These are phyloP conservation scores for Aspergillus ruber DNA, from an alignment of 2,329 filamentous ascomycete species.

Conservation along the genomic window DNA sequence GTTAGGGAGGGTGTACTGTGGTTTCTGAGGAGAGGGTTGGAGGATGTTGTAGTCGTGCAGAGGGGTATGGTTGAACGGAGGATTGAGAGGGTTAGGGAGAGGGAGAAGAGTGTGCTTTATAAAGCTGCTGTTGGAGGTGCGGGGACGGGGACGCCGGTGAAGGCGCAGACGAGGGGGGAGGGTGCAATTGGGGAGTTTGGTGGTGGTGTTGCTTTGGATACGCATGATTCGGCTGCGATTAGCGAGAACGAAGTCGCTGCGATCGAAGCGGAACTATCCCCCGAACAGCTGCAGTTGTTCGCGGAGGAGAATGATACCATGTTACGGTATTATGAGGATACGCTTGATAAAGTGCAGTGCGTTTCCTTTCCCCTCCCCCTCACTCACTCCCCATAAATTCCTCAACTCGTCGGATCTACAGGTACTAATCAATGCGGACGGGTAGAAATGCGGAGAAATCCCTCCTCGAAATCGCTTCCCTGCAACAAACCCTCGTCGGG, in stretches of 20 bases:
- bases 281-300: conserved; percentile 87
- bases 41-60: conserved; percentile 71
- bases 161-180: conserved; percentile 8
- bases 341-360: conserved; percentile 88
- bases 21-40: conserved; percentile 69
- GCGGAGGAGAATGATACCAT: conserved; percentile 88
- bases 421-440: conserved; percentile 1
- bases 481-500: conserved; percentile 80
- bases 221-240: conserved; percentile 21
- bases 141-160: neutral
- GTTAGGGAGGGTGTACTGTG: conserved; percentile 79
- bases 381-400: neutral
- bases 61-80: conserved; percentile 89
- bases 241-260: conserved; percentile 29
- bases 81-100: conserved; percentile 77
- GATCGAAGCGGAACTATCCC: conserved; percentile 58
- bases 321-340: conserved; percentile 87
- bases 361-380: conserved; percentile 30
- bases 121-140: conserved; percentile 43
- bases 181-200: conserved; percentile 11
- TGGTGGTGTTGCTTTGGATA: conserved; percentile 16
- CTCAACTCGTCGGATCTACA: neutral
- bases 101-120: conserved; percentile 76
- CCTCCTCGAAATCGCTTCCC: conserved; percentile 81
- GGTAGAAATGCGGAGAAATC: conserved; percentile 78